These are phyloP conservation scores for Solanum hybrid DNA, from an alignment of 305 asterid species.

Conservation along the genomic window DNA sequence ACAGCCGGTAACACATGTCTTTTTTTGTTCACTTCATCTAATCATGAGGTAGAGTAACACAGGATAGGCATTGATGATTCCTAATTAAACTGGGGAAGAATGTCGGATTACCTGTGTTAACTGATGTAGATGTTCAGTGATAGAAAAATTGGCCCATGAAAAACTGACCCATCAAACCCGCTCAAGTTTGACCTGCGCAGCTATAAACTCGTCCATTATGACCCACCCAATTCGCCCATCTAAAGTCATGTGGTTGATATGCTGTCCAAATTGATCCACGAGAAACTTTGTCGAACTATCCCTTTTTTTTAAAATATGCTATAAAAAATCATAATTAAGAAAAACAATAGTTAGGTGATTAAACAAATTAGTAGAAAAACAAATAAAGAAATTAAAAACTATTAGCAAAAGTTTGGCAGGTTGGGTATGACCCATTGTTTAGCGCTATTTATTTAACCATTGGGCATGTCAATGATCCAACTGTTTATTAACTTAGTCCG, in stretches of 20 bases:
- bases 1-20: not conserved
- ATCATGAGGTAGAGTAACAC: not conserved
- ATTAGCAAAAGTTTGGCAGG: not conserved
- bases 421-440: not conserved
- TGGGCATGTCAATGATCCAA: not conserved
- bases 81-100: not conserved
- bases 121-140: not conserved
- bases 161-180: not conserved
- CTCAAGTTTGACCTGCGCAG: not conserved
- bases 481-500: not conserved
- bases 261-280: not conserved
- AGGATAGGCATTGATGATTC: not conserved
- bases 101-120: not conserved
- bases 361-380: not conserved
- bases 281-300: not conserved
- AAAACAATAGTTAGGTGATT: not conserved
- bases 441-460: not conserved
- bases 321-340: not conserved
- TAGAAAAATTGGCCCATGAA: not conserved
- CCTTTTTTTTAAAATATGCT: not conserved
- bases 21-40: not conserved
- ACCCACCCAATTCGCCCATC: not conserved
- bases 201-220: not conserved
- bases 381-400: not conserved
- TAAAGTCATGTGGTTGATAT: not conserved